Evolutionary conservation across 2,329 filamentous ascomycete genomes (phyloP), one percentile per base, ranked within the genome.

Genomic region (Pleurostoma richardsiae): DNA sequence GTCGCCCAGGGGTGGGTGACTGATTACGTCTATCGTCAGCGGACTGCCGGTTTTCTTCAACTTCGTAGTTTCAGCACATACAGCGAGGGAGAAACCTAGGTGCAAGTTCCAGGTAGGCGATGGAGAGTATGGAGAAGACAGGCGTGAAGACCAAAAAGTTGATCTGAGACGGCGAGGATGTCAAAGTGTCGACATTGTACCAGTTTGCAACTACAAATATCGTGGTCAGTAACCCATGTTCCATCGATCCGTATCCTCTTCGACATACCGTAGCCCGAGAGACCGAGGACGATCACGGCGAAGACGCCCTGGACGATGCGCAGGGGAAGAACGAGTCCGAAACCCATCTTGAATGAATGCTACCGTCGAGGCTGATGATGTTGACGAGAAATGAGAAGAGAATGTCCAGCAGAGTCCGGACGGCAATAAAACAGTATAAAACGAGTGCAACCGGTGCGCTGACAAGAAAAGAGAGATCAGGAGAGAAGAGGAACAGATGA

Each of bases 131-230:
- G 29, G 79, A 77, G 56, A 78, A 73, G 40, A 78, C 52, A 2
- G 78, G 73, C 29, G 68, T 68, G 56, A 79, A 77, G 55, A 83
- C 64, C 51, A 83, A 63, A 60, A 82, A 82, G 66, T 74, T 77
- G 63, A 84, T 64, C 51, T 80, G 72, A 4, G 71, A 66, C 0
- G 81, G 80, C n/a, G 79, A 72, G 19, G 70, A 54, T 4, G 71
- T 72, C 52, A 73, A 67, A 56, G 77, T 85, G 56, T 79, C 67
- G 49, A 63, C 67, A 59, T 76, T 71, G 61, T 81, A 83, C 76
- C 78, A 83, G 62, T 83, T 70, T 53, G 76, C 69, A 47, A 84
- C 81, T 84, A 46, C 49, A 19, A 19, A 19, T 19, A 19, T 19
- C 19, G 19, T 19, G 19, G 19, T 19, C 19, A 19, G 19, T 19